phyloP scores from a whole-genome alignment of 2,329 filamentous ascomycete genomes.

The Tricladium varicosporioides region DNA sequence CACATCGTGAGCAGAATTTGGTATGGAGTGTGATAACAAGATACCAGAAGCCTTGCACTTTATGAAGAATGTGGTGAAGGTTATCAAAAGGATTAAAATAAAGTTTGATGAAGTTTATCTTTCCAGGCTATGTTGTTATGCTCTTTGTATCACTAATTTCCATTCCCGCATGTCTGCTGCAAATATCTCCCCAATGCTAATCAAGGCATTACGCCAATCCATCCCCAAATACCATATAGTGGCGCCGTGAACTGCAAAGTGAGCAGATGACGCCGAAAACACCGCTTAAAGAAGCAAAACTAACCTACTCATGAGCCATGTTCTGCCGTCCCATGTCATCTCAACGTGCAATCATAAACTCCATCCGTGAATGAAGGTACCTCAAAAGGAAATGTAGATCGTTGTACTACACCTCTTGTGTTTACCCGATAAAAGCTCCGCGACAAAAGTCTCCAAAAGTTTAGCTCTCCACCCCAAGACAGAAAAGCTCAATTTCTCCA shows the following conservation, averaged over 20 bases:
- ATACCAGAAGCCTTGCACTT: no score
- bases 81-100: no score
- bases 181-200: conserved; percentile 17
- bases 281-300: conserved; percentile 16
- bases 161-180: not conserved
- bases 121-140: conserved; percentile 1
- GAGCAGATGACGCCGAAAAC: conserved; percentile 21
- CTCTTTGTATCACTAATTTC: conserved; percentile 9
- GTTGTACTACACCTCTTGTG: conserved; percentile 3
- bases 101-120: not conserved
- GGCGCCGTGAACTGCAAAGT: conserved; percentile 19
- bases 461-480: conserved; percentile 48
- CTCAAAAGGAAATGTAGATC: conserved; percentile 20
- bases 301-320: conserved; percentile 16
- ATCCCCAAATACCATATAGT: conserved; percentile 10
- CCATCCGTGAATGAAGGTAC: conserved; percentile 20
- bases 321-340: conserved; percentile 27
- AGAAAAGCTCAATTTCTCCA: conserved; percentile 88
- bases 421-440: conserved; percentile 9
- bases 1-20: no score
- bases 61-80: no score
- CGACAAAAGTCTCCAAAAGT: conserved; percentile 3
- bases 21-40: no score
- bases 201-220: conserved; percentile 15
- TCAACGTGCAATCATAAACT: conserved; percentile 32